Evolutionary conservation across 306 rosid species (phyloP).

Genomic region (Carpinus viminea): DNA sequence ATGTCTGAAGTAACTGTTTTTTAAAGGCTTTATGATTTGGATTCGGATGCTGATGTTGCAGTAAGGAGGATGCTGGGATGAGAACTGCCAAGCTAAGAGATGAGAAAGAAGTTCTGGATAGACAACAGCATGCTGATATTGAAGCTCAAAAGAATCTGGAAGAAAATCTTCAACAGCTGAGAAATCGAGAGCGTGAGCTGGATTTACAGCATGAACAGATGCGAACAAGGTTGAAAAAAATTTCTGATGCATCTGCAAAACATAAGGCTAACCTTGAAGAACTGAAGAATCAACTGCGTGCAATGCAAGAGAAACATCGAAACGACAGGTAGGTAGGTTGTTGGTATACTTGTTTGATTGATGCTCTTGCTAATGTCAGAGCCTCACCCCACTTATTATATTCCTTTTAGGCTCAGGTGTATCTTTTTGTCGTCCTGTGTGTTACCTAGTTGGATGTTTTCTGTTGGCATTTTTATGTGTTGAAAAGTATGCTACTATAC

Average conservation of each 20-base stretch:
- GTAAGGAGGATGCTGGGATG: slow-evolving; percentile 98
- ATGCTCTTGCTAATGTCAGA: neutral
- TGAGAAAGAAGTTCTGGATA: slow-evolving; percentile 90
- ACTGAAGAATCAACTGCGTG: slow-evolving; percentile 62
- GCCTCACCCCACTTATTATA: neutral
- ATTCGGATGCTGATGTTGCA: slow-evolving; percentile 39
- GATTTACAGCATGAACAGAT: slow-evolving; percentile 76
- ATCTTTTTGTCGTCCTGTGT: neutral
- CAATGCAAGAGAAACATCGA: slow-evolving; percentile 72
- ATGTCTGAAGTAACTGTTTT: slow-evolving; percentile 5
- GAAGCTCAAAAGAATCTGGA: slow-evolving; percentile 94
- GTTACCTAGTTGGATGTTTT: slow-evolving; percentile 8
- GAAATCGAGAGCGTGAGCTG: slow-evolving; percentile 67
- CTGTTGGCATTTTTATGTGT: neutral
- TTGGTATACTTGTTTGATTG: slow-evolving; percentile 23
- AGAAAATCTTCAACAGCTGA: slow-evolving; percentile 89
- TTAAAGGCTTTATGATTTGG: slow-evolving; percentile 12
- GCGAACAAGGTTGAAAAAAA: slow-evolving; percentile 67
- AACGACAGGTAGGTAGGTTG: slow-evolving; percentile 56
- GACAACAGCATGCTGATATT: slow-evolving; percentile 88
- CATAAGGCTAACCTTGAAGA: slow-evolving; percentile 52
- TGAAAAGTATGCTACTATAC: neutral
- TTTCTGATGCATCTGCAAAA: slow-evolving; percentile 55
- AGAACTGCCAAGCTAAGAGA: slow-evolving; percentile 85
- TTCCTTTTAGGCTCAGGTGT: slow-evolving; percentile 3